Evolutionary conservation across 179 eudicot genomes (phyloP).

Genomic region (Spergularia azorica): DNA sequence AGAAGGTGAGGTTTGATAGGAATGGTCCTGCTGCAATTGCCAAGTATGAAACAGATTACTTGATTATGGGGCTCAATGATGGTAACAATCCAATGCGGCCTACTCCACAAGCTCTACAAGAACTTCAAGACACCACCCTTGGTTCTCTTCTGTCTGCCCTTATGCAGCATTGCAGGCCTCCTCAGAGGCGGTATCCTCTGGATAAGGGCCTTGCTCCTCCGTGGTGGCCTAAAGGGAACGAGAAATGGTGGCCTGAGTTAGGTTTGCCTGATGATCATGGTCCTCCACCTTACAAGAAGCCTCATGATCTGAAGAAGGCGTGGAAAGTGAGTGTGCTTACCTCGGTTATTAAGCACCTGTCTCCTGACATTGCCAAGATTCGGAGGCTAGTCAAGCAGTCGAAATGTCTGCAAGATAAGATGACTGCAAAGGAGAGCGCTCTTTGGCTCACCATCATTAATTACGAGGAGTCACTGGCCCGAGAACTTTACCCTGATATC

Average conservation of each 20-base stretch:
- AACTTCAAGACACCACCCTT: slow-evolving; percentile 45
- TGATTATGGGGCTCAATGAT: slow-evolving; percentile 9
- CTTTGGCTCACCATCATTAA: slow-evolving; percentile 42
- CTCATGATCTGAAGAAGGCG: slow-evolving; percentile 49
- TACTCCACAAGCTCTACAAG: slow-evolving; percentile 33
- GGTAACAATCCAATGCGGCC: slow-evolving; percentile 22
- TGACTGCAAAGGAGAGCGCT: slow-evolving; percentile 53
- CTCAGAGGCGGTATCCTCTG: slow-evolving; percentile 46
- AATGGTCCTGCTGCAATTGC: slow-evolving; percentile 48
- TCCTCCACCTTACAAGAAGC: slow-evolving; percentile 48
- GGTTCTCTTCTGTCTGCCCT: slow-evolving; percentile 45
- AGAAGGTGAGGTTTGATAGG: slow-evolving; percentile 44
- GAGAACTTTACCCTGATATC: slow-evolving; percentile 21
- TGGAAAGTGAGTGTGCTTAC: slow-evolving; percentile 50
- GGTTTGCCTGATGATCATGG: slow-evolving; percentile 33
- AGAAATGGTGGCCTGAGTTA: slow-evolving; percentile 41
- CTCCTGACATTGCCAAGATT: slow-evolving; percentile 49
- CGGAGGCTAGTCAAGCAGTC: slow-evolving; percentile 46
- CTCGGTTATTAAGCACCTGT: slow-evolving; percentile 45
- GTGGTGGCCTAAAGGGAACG: slow-evolving; percentile 51
- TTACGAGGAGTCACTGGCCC: slow-evolving; percentile 36
- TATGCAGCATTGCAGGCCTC: slow-evolving; percentile 52
- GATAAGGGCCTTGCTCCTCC: slow-evolving; percentile 46
- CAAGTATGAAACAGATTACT: slow-evolving; percentile 34
- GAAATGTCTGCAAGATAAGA: slow-evolving; percentile 49